Evolutionary conservation across 2,329 filamentous ascomycete species (phyloP).

Genomic region (Trichoderma lentiforme): DNA sequence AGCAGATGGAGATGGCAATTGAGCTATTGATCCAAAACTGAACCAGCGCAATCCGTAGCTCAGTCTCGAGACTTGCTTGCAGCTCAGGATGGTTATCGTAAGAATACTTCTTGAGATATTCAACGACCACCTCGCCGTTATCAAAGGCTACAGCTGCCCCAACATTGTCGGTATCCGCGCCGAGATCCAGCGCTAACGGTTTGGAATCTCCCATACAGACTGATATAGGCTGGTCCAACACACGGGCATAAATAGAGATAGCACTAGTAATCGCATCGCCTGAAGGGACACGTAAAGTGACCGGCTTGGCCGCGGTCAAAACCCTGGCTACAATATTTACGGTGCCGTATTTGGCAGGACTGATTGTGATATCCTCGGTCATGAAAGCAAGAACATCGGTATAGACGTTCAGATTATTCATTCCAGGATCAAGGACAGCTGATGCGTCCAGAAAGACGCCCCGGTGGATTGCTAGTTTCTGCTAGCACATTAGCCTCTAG

Average conservation of each 20-base stretch:
- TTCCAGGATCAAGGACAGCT: not conserved
- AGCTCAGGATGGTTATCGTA: not conserved
- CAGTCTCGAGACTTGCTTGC: not conserved
- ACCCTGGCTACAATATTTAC: not conserved
- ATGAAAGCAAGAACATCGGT: not conserved
- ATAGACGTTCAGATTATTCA: not conserved
- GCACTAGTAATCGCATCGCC: not conserved
- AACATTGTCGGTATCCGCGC: not conserved
- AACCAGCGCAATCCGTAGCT: not conserved
- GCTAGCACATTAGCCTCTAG: not conserved
- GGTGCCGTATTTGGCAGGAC: not conserved
- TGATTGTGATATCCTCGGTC: not conserved
- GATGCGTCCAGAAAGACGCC: not conserved
- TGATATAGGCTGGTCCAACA: not conserved
- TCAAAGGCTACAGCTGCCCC: not conserved
- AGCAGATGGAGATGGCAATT: not conserved
- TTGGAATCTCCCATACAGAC: not conserved
- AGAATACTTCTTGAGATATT: not conserved
- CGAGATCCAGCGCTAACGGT: not conserved
- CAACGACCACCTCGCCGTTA: not conserved
- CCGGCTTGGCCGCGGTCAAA: not conserved
- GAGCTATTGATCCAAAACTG: not conserved
- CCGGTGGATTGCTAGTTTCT: not conserved
- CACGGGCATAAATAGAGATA: not conserved
- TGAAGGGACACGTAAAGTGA: not conserved